These are phyloP conservation scores for Aspergillus japonicus DNA, from an alignment of 2,329 filamentous ascomycete species.

Conservation along the genomic window DNA sequence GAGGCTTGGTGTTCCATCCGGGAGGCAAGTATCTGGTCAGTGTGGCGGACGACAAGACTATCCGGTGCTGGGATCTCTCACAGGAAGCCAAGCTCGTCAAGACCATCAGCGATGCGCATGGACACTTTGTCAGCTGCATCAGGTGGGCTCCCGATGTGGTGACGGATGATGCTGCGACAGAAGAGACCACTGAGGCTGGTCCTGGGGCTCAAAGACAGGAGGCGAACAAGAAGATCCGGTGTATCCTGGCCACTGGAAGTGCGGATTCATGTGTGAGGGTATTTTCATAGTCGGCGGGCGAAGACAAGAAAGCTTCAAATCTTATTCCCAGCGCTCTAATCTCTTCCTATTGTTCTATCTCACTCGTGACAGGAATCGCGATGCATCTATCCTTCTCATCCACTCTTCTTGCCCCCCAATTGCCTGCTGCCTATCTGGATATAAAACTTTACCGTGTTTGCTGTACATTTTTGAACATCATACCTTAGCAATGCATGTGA, in stretches of 20 bases:
- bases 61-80: slow-evolving; percentile 88
- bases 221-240: not conserved
- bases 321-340: not conserved
- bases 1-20: slow-evolving; percentile 82
- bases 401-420: not conserved
- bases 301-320: not conserved
- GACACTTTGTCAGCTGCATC: slow-evolving; percentile 81
- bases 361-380: not conserved
- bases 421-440: not conserved
- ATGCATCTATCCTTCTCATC: not conserved
- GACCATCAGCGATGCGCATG: slow-evolving; percentile 71
- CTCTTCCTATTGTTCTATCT: not conserved
- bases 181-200: not conserved
- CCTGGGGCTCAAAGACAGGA: not conserved
- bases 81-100: slow-evolving; percentile 92
- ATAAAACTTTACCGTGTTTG: not conserved
- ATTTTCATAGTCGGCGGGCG: not conserved
- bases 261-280: not conserved
- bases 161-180: slow-evolving; percentile 20
- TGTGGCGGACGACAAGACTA: slow-evolving; percentile 83
- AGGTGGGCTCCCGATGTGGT: slow-evolving; percentile 71
- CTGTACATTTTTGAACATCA: not conserved
- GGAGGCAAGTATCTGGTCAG: slow-evolving; percentile 87
- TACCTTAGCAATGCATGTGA: not conserved
- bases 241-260: not conserved